These are phyloP conservation scores for Venturia nashicola DNA, from an alignment of 2,329 filamentous ascomycete species.

Conservation along the genomic window DNA sequence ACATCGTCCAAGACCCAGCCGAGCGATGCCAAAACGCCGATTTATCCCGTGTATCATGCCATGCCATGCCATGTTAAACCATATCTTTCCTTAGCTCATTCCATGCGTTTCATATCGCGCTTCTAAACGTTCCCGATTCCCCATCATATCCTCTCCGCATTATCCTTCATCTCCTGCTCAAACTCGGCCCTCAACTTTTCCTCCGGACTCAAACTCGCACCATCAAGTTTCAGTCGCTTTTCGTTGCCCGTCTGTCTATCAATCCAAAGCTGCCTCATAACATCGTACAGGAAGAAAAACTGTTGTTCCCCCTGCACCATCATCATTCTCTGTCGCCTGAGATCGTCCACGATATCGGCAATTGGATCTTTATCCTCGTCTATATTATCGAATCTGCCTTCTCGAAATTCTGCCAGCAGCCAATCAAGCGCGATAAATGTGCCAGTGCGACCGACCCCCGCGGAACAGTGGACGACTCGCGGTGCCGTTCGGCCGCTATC, in stretches of 20 bases:
- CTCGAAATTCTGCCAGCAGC: slow-evolving; percentile 67
- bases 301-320: slow-evolving; percentile 92
- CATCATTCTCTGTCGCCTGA: slow-evolving; percentile 78
- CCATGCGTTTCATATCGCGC: background rate
- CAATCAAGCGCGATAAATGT: slow-evolving; percentile 97
- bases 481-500: slow-evolving; percentile 21
- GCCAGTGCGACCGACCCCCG: slow-evolving; percentile 84
- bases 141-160: slow-evolving; percentile 5
- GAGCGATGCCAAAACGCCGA: background rate
- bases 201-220: background rate
- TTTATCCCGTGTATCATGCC: background rate
- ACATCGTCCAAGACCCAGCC: background rate
- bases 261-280: slow-evolving; percentile 62
- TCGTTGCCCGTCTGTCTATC: slow-evolving; percentile 29
- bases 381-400: slow-evolving; percentile 48
- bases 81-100: too few species aligned
- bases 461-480: slow-evolving; percentile 61
- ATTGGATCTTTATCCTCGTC: slow-evolving; percentile 52
- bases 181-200: slow-evolving; percentile 2
- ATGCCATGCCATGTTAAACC: background rate
- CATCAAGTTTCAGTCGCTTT: background rate
- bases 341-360: slow-evolving; percentile 62
- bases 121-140: too few species aligned
- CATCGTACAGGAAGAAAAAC: slow-evolving; percentile 79
- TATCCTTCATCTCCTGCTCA: slow-evolving; percentile 7